Conservation (phyloP, 2,329 filamentous ascomycete genomes). For the Cyphellophora attinorum region DNA sequence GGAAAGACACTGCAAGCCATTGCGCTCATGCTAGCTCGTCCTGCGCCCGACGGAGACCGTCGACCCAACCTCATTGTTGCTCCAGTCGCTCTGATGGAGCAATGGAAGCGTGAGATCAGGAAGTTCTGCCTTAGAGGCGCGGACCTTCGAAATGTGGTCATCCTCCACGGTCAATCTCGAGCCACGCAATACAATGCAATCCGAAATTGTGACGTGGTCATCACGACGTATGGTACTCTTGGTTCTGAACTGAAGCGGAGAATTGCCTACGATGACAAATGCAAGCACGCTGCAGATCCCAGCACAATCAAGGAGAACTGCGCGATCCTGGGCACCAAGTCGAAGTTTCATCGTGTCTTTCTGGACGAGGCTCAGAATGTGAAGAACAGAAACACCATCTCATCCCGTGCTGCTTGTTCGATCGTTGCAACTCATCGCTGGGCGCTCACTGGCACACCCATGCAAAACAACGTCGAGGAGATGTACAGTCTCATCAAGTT, state of each 20-base stretch:
- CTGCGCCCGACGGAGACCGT: constrained; percentile 45
- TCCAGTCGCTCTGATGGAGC: constrained; percentile 67
- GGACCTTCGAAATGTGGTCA: constrained; percentile 54
- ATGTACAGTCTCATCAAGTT: constrained; percentile 71
- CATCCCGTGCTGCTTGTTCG: constrained; percentile 49
- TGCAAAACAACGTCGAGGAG: constrained; percentile 79
- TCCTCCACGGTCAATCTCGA: constrained; percentile 59
- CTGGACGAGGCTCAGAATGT: constrained; percentile 74
- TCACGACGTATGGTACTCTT: constrained; percentile 70
- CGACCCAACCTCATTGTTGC: constrained; percentile 78
- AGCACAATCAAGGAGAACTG: constrained; percentile 20
- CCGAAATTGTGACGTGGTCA: constrained; percentile 59
- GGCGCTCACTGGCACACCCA: constrained; percentile 72
- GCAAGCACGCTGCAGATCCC: constrained; percentile 33
- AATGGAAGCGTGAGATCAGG: constrained; percentile 75
- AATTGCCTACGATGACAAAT: constrained; percentile 40
- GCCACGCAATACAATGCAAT: constrained; percentile 50
- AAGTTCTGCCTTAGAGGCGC: constrained; percentile 54
- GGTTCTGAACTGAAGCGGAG: constrained; percentile 57
- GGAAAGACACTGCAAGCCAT: constrained; percentile 79
- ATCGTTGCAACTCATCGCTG: constrained; percentile 56
- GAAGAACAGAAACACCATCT: constrained; percentile 61
- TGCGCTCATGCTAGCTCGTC: constrained; percentile 61
- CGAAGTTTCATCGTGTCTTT: constrained; percentile 59
- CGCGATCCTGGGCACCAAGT: constrained; percentile 48